Percentiles rank a stretch among this genome's conserved stretches.
These are phyloP conservation scores for Botrytis paeoniae DNA, from an alignment of 2,329 filamentous ascomycete genomes.

Conservation along the genomic window DNA sequence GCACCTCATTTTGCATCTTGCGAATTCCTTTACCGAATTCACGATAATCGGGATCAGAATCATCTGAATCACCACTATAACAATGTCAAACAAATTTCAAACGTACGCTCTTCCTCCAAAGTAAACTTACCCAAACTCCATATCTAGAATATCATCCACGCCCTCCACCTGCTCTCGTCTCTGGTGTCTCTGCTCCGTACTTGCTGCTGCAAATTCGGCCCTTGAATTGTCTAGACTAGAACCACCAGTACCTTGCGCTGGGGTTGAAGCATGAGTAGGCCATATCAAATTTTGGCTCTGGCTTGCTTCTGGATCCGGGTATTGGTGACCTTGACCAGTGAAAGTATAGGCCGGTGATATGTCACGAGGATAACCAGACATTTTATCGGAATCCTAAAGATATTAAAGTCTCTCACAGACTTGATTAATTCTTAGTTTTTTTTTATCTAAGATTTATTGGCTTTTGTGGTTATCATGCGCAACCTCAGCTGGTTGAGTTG, in stretches of 20 bases:
- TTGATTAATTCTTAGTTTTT: neutral
- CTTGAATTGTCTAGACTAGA: slow-evolving; percentile 1
- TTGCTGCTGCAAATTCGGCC: slow-evolving; percentile 19
- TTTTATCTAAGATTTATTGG: neutral
- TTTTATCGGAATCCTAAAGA: neutral
- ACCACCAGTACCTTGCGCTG: neutral
- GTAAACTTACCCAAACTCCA: slow-evolving; percentile 7
- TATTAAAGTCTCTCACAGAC: neutral
- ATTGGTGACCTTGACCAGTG: slow-evolving; percentile 11
- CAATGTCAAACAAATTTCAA: neutral
- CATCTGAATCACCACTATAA: slow-evolving; percentile 23
- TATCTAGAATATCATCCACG: slow-evolving; percentile 16
- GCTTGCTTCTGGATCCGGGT: slow-evolving; percentile 25
- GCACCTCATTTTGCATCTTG: slow-evolving; percentile 38
- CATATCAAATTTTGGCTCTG: slow-evolving; percentile 16
- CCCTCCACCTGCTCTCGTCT: slow-evolving; percentile 17
- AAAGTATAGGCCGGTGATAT: neutral
- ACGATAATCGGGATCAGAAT: slow-evolving; percentile 44
- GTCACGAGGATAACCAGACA: neutral
- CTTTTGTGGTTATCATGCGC: neutral
- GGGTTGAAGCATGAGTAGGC: neutral
- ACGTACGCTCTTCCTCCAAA: neutral
- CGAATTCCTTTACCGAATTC: slow-evolving; percentile 42
- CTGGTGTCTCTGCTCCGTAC: slow-evolving; percentile 16
- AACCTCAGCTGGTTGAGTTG: neutral